phyloP scores from a whole-genome alignment of 352 stramenopile genomes.

The Pythium dissotocum region DNA sequence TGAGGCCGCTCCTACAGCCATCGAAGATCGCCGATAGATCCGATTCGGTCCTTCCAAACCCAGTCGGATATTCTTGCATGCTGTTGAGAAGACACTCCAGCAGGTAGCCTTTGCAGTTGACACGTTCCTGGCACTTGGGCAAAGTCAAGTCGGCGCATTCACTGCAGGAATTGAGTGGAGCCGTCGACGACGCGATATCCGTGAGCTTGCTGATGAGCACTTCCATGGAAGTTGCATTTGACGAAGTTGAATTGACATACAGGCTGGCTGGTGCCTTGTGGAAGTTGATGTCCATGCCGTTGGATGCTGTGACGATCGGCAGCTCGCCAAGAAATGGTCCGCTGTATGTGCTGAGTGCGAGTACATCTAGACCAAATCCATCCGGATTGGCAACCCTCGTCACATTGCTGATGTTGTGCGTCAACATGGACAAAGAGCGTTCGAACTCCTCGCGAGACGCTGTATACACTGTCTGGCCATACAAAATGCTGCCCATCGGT shows the following conservation, averaged over 20 bases:
- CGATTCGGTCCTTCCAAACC: background rate
- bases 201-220: background rate
- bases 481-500: background rate
- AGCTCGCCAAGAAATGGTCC: constrained; percentile 2
- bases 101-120: background rate
- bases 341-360: background rate
- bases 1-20: background rate
- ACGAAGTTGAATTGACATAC: background rate
- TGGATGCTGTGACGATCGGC: background rate
- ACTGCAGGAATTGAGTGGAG: background rate
- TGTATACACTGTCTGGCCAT: background rate
- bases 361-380: background rate
- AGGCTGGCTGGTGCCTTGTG: background rate
- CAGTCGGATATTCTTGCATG: background rate
- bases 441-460: background rate
- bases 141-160: background rate
- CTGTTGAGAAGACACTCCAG: background rate
- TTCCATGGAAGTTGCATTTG: background rate
- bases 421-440: background rate
- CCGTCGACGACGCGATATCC: background rate
- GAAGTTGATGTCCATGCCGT: background rate
- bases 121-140: background rate
- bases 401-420: background rate
- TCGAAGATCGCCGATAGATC: background rate
- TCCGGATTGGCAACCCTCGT: background rate